Evolutionary conservation across 768 basidiomycete species (phyloP).

Genomic region (Auricularia cornea): DNA sequence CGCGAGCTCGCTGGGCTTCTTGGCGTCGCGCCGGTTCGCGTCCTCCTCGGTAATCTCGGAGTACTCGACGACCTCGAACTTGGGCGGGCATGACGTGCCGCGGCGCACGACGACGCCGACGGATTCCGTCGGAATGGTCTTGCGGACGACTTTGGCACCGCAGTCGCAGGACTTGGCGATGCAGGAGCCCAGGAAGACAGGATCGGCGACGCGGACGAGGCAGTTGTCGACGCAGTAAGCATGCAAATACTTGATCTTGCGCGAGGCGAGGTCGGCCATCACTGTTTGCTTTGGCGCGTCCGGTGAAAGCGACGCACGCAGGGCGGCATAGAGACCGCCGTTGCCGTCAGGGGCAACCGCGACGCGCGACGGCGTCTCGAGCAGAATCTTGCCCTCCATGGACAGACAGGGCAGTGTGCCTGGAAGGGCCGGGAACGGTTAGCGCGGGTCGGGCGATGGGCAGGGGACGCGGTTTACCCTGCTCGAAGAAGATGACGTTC

Average conservation of each 20-base stretch:
- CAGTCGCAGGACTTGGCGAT: conserved; percentile 83
- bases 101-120: conserved; percentile 90
- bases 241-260: conserved; percentile 82
- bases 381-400: conserved; percentile 86
- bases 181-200: conserved; percentile 92
- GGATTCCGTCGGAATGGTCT: conserved; percentile 74
- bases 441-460: background rate
- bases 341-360: conserved; percentile 99
- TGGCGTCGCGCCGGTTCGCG: conserved; percentile 62
- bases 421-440: conserved; percentile 30
- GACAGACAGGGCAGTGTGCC: conserved; percentile 94
- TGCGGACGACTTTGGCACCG: conserved; percentile 94
- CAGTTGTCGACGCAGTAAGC: conserved; percentile 99
- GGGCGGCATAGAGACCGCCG: conserved; percentile 93
- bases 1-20: conserved; percentile 58
- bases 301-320: conserved; percentile 63
- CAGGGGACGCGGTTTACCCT: conserved; percentile 47
- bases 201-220: conserved; percentile 94
- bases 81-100: conserved; percentile 35
- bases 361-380: conserved; percentile 67
- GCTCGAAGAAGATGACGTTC: conserved; percentile 91
- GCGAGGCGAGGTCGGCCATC: conserved; percentile 68
- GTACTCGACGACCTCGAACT: conserved; percentile 93
- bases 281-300: conserved; percentile 59
- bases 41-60: conserved; percentile 89